phyloP scores from a whole-genome alignment of 805 yeast species.

The Nakazawaea populi region DNA sequence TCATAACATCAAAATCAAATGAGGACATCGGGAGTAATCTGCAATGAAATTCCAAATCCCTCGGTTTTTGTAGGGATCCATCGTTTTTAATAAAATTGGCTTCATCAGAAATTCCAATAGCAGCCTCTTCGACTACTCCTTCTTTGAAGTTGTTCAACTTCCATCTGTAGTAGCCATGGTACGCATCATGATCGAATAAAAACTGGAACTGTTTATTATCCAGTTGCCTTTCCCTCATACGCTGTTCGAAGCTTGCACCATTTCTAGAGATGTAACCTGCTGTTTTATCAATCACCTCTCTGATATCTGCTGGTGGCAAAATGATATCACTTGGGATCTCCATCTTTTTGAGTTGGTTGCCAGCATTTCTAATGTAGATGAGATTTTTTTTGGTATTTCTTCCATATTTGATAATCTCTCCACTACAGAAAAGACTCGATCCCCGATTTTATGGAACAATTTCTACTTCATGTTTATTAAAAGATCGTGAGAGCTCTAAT shows the following conservation, averaged over 20 bases:
- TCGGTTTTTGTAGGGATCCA: conserved; percentile 16
- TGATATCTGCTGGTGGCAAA: conserved; percentile 44
- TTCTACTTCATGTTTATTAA: no score
- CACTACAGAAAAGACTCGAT: no score
- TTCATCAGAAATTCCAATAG: not conserved
- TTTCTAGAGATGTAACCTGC: conserved; percentile 64
- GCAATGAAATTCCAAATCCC: conserved; percentile 22
- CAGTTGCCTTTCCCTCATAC: conserved; percentile 42
- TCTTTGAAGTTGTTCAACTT: conserved; percentile 29
- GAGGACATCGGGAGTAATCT: conserved; percentile 39
- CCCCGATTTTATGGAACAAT: no score
- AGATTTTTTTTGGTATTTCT: not conserved
- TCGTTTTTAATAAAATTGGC: not conserved
- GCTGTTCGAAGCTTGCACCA: conserved; percentile 59
- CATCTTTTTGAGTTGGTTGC: not conserved
- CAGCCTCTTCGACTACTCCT: conserved; percentile 14
- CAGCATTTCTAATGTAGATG: no score
- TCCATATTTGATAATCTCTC: not conserved
- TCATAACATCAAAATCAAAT: conserved; percentile 63
- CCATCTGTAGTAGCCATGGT: conserved; percentile 52
- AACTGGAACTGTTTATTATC: conserved; percentile 58
- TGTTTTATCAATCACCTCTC: conserved; percentile 60
- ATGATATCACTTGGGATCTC: not conserved
- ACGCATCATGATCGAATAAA: conserved; percentile 46
- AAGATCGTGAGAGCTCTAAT: no score